A percentile compares a stretch with the other conserved stretches of the same genome.
Conservation (phyloP, 768 basidiomycete species). For the Rhodosporidiobolus odoratus region DNA sequence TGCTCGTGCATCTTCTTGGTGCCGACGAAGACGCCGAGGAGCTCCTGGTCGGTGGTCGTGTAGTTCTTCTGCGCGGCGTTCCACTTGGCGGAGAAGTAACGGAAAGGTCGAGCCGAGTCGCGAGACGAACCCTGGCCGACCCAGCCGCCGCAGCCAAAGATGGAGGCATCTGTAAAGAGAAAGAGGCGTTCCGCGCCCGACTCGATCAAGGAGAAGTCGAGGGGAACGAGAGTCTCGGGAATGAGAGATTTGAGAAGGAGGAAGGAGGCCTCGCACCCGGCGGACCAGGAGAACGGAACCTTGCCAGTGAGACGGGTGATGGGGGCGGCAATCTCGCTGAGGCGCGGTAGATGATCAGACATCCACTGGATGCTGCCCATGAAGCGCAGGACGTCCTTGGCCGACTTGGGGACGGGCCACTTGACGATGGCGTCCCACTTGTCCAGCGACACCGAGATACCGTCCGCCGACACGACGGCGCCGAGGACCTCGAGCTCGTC, state of each 20-base stretch:
- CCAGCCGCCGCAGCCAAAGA: slow-evolving; percentile 14
- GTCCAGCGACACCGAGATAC: no score
- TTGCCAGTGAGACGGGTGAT: slow-evolving; percentile 9
- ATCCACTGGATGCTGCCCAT: slow-evolving; percentile 16
- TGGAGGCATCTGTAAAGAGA: slow-evolving; percentile 11
- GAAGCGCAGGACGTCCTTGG: no score
- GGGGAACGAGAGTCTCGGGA: neutral
- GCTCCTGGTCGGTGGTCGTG: slow-evolving; percentile 18
- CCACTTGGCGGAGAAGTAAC: slow-evolving; percentile 19
- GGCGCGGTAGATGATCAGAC: slow-evolving; percentile 16
- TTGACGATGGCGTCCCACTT: no score
- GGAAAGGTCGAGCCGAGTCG: slow-evolving; percentile 4
- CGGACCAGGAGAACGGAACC: slow-evolving; percentile 15
- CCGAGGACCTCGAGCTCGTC: no score
- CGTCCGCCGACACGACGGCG: no score
- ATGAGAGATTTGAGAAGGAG: neutral
- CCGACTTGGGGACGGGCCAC: no score
- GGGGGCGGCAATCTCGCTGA: neutral
- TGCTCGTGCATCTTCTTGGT: neutral
- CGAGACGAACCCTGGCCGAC: slow-evolving; percentile 1
- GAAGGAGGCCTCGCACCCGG: slow-evolving; percentile 1
- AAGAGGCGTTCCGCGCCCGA: neutral
- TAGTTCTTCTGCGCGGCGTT: slow-evolving; percentile 18
- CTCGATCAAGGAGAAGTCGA: neutral
- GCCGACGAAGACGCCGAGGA: slow-evolving; percentile 10